These are phyloP conservation scores for Suillus tomentosus DNA, from an alignment of 768 basidiomycete species.

Conservation along the genomic window DNA sequence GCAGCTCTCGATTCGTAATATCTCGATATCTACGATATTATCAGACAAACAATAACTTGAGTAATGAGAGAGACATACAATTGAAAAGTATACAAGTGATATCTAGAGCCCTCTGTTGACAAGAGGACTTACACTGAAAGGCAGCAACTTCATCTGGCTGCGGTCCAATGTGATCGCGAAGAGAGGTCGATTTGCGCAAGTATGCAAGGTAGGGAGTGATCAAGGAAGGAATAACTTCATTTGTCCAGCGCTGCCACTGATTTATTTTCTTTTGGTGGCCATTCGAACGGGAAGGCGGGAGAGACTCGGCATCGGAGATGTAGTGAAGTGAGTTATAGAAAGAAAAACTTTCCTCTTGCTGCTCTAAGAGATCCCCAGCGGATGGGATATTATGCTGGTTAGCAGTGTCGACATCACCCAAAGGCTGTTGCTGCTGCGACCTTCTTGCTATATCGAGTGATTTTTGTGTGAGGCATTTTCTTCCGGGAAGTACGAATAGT, in stretches of 20 bases:
- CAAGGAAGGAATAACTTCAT: not conserved
- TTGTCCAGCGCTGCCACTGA: slow-evolving; percentile 3
- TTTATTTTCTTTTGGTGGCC: slow-evolving; percentile 3
- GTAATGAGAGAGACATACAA: slow-evolving; percentile 2
- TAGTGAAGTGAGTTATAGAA: not conserved
- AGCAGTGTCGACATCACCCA: not conserved
- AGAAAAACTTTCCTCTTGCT: not conserved
- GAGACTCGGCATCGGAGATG: not conserved
- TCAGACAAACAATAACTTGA: not conserved
- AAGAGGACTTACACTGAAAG: not conserved
- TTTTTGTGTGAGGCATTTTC: not conserved
- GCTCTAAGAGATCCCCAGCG: not conserved
- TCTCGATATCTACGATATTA: slow-evolving; percentile 8
- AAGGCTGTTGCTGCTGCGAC: slow-evolving; percentile 4
- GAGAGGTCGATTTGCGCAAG: not conserved
- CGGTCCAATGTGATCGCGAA: not conserved
- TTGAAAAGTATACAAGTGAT: slow-evolving; percentile 3
- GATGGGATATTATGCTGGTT: not conserved
- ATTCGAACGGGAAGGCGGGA: not conserved
- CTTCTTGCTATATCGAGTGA: not conserved
- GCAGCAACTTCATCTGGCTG: not conserved
- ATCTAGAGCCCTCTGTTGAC: not conserved
- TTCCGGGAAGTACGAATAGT: slow-evolving; percentile 3
- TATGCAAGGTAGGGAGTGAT: slow-evolving; percentile 12
- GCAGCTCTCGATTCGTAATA: not conserved